phyloP scores from a whole-genome alignment of 176 grass and related monocot species.

The Carex pumila region DNA sequence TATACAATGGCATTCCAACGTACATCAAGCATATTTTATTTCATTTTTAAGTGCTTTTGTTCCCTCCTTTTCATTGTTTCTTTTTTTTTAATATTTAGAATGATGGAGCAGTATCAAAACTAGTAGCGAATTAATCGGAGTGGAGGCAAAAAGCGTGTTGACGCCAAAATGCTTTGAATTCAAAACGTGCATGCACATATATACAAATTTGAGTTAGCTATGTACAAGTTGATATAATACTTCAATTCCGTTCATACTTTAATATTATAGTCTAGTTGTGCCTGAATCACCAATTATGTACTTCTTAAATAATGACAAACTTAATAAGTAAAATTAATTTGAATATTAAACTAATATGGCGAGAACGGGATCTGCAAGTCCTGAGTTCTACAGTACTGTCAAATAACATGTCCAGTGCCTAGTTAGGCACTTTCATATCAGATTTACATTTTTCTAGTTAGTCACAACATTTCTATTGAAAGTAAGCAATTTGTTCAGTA shows the following conservation, averaged over 20 bases:
- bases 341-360: not conserved
- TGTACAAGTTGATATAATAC: not conserved
- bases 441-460: not conserved
- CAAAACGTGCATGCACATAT: not conserved
- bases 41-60: not conserved
- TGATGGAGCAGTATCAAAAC: not conserved
- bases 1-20: not conserved
- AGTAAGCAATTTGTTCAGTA: no score
- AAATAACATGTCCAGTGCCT: not conserved
- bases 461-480: not conserved
- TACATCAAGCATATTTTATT: not conserved
- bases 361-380: not conserved
- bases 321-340: not conserved
- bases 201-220: not conserved
- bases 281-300: not conserved
- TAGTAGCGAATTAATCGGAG: not conserved
- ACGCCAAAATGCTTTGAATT: slow-evolving; percentile 12
- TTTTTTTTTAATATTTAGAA: not conserved
- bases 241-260: slow-evolving; percentile 2
- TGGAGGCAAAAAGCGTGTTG: slow-evolving; percentile 9
- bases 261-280: not conserved
- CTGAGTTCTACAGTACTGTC: not conserved
- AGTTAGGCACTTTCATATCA: not conserved
- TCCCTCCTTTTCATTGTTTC: not conserved
- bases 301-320: not conserved